Evolutionary conservation across 768 basidiomycete species (phyloP).

Genomic region (Dacryopinax spathularia): DNA sequence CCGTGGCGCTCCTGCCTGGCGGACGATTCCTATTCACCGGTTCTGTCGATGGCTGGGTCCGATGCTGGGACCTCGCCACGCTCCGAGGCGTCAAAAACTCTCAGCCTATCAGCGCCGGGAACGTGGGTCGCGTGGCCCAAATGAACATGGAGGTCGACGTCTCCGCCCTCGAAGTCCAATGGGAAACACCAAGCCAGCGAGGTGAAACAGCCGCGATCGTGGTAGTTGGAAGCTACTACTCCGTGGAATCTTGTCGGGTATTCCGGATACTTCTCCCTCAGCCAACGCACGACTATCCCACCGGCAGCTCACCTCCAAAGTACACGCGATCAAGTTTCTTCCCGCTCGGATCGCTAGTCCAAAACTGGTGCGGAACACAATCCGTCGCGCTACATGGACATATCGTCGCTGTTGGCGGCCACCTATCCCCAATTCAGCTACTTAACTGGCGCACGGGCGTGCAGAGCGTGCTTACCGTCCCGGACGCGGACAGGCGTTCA

Average conservation of each 20-base stretch:
- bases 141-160: neutral
- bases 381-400: neutral
- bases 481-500: neutral
- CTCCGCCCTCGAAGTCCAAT: neutral
- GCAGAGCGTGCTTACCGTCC: neutral
- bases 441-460: conserved; percentile 1
- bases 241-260: neutral
- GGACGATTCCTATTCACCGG: neutral
- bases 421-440: neutral
- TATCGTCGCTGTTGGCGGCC: conserved; percentile 1
- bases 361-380: conserved; percentile 1
- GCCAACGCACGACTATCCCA: neutral
- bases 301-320: neutral
- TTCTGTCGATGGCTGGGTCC: neutral
- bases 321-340: neutral
- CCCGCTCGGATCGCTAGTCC: neutral
- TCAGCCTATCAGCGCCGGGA: neutral
- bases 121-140: neutral
- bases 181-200: neutral
- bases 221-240: neutral
- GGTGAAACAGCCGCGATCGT: neutral
- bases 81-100: neutral
- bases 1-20: neutral
- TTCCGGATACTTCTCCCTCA: neutral
- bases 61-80: neutral